Base-by-base conservation (phyloP, 176 grass and related monocot genomes). In the Triticum monococcum region DNA sequence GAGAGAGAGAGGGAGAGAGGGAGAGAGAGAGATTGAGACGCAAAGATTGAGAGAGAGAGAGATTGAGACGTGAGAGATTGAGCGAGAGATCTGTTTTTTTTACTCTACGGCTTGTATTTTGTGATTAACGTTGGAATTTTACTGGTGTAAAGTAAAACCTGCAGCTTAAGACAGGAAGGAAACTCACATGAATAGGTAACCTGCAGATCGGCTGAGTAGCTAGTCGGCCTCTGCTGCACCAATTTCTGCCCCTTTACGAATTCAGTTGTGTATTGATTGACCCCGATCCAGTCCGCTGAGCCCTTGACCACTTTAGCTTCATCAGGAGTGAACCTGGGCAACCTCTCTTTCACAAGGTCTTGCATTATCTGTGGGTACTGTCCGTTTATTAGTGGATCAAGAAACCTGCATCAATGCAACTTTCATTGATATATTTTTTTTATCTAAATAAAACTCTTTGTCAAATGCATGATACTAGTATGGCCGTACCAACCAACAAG, bases 261-360 rank as follows among this genome's bases (percentile, higher is more conserved):
- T 68, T 91, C 94, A 74, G 79, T 78, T 46, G 96, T 98, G 83
- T 98, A 98, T 41, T 95, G 75, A 64, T 98, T 98, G 60, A 98
- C 95, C 1, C 96, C 96, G 8, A 98, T 79, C 46, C 88, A 98
- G 79, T 95, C 96, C 41, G 88, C 86, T 12, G 96, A 98, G 36
- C 96, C 96, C 81, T 98, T 94, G 25, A 98, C 86, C 81, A 98
- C 67, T 70, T 84, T 95, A 83, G 81, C 83, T 88, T 98, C 91
- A 79, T 95, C 93, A 77, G 72, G 56, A 46, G 90, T 92, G 80
- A 95, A 97, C 56, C 17, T 86, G 6, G 90, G 95, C n/a, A 95
- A 37, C 61, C 92, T 87, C 70, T 93, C 86, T 81, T 85, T 46
- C 62, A 97, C 95, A 80, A 87, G 86, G 31, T 81, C 81, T 84